phyloP scores from a whole-genome alignment of 192 early-diverging fungal species.

The Allomyces arbusculus region DNA sequence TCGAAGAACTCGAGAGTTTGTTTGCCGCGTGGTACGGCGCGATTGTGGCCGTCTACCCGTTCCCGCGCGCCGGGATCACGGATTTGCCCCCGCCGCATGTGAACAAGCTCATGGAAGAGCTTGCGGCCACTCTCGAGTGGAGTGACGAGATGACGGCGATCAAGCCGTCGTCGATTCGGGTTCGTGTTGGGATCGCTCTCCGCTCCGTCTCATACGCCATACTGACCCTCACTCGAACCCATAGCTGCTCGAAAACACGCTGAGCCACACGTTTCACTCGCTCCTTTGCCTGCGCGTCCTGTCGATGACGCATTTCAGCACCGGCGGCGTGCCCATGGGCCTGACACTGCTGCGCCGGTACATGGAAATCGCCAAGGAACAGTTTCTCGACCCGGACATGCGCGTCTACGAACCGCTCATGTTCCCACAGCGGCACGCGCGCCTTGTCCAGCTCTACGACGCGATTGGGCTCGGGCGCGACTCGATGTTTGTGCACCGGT shows the following conservation, averaged over 20 bases:
- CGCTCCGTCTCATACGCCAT: no score
- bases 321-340: neutral
- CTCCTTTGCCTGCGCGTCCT: neutral
- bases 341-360: neutral
- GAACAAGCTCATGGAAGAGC: neutral
- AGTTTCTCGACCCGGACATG: no score
- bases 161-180: neutral
- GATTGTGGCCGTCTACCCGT: neutral
- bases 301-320: neutral
- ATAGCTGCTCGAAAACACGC: neutral
- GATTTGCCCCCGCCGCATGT: neutral
- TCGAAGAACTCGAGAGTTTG: neutral
- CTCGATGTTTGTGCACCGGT: neutral
- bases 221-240: no score
- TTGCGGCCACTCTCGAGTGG: neutral
- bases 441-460: neutral
- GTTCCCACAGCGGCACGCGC: no score
- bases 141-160: neutral
- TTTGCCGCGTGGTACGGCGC: neutral
- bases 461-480: neutral
- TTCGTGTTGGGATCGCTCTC: neutral
- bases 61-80: neutral
- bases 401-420: no score
- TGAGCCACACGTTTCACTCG: neutral
- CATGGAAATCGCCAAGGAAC: neutral